Base-by-base conservation (phyloP, 139 green algal genomes). In the Ulvella scutata region DNA sequence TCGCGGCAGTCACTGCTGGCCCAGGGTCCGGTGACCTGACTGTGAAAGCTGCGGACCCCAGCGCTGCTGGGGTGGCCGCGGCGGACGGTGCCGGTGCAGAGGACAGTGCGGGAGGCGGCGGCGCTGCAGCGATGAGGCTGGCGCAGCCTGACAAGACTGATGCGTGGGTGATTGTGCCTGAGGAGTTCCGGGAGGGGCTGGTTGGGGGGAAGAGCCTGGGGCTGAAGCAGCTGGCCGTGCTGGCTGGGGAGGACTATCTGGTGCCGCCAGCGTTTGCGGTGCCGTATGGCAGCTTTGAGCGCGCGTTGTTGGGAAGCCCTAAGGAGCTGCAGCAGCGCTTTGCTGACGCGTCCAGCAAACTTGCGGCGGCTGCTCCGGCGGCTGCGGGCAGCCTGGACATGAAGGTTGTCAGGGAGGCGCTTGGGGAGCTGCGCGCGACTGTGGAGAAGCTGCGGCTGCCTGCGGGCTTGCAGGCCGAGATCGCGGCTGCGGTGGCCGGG, bases 241-340 rank as follows among this genome's bases (percentile, higher is more conserved):
- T 89, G 43, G 74, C 79, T 2, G 31, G 72, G 10, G 29, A 36
- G 33, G 51, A 36, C 23, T 29, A 38, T 35, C 62, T 3, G 20
- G 35, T 77, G 34, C 43, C 78, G 7, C 44, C 26, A 4, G 73
- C 77, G 39, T 78, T 93, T 3, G 85, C 90, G 20, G 78, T 97
- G 62, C 92, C 92, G 4, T 97, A 91, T 76, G 92, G 92, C 39
- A 87, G 84, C 9, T 95, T 95, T 76, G 92, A 97, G 78, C 79
- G 82, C 2, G 82, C 81, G 23, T 83, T 97, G 60, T 62, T 36
- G 13, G 51, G n/a, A 29, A 26, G n/a, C 6, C 51, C 51, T n/a
- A n/a, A n/a, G n/a, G n/a, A n/a, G n/a, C n/a, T n/a, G n/a, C n/a
- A n/a, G n/a, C 51, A 29, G 13, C 51, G 33, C 51, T n/a, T 26